Evolutionary conservation across 2,329 filamentous ascomycete species (phyloP), one percentile per base, ranked within the genome.

Genomic region (Xylariaceae sp.): DNA sequence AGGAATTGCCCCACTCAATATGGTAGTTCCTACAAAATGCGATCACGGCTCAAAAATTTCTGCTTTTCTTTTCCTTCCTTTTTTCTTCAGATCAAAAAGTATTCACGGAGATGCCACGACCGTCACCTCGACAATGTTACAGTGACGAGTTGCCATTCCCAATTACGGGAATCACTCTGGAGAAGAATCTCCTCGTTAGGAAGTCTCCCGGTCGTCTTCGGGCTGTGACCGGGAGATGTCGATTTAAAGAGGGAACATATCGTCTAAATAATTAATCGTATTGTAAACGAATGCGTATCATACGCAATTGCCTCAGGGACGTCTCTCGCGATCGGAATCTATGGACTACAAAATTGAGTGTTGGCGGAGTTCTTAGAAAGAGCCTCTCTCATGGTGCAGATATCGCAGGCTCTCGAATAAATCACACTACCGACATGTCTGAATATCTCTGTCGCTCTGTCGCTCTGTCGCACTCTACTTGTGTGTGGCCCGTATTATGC

Each of bases 131-230:
- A 70, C 53, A 50, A 63, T 66, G 67, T 74, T 69, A 84, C 81
- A 81, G 81, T 83, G 81, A 80, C 73, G 80, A 69, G 81, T 84
- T 84, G 81, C 81, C 81, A 79, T 80, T 78, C 75, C 73, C 73
- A 66, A 58, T 52, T 47, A 20, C 59, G 75, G 75, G 77, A 77
- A 77, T 70, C 67, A 73, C 77, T 83, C 80, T 81, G 81, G 75
- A 84, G 80, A 84, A 70, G 59, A 75, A 80, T 72, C 73, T 68
- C 81, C 81, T 80, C 80, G 79, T 82, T 84, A 84, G 81, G 82
- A 84, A 85, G 80, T 83, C 77, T 83, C 70, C 72, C 79, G 77
- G 70, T 72, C 69, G 71, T 72, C 71, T 72, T 70, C 65, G 70
- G 70, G 73, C 66, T 72, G 73, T 78, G 78, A 75, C 77, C 76